Evolutionary conservation across 441 rosid genomes (phyloP).

Genomic region (Omphalea diandra): DNA sequence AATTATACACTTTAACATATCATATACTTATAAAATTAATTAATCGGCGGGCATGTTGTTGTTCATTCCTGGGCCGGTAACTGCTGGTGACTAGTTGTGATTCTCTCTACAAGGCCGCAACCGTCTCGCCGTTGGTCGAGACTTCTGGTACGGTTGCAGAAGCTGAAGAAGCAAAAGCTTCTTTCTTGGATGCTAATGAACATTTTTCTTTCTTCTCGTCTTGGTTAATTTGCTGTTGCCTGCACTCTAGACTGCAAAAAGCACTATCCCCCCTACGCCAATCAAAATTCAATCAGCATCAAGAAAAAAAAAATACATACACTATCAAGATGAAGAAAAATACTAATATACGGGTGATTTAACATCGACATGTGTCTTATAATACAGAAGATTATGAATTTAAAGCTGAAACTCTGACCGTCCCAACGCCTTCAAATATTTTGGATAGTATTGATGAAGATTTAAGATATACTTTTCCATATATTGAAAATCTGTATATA

Average conservation of each 20-base stretch:
- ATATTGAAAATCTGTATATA: too few relatives aligned
- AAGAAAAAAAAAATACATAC: too few relatives aligned
- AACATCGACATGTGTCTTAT: too few relatives aligned
- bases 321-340: too few relatives aligned
- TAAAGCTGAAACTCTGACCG: too few relatives aligned
- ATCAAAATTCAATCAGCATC: too few relatives aligned
- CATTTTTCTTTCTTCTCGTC: constrained; percentile 73
- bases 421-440: too few relatives aligned
- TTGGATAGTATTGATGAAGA: too few relatives aligned
- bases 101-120: constrained; percentile 42
- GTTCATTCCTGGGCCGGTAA: background rate
- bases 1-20: constrained; percentile 8
- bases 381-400: too few relatives aligned
- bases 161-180: constrained; percentile 29
- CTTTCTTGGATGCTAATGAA: constrained; percentile 45
- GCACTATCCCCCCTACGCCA: constrained; percentile 88
- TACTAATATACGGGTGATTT: too few relatives aligned
- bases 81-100: background rate
- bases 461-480: too few relatives aligned
- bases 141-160: constrained; percentile 32
- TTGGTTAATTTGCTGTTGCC: constrained; percentile 72
- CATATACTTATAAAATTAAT: constrained; percentile 1
- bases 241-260: constrained; percentile 83
- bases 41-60: background rate
- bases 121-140: constrained; percentile 59